Evolutionary conservation across 1,284 basidiomycete genomes (phyloP), one percentile per base, ranked within the genome.

Genomic region (Erythrobasidium hasegawianum): DNA sequence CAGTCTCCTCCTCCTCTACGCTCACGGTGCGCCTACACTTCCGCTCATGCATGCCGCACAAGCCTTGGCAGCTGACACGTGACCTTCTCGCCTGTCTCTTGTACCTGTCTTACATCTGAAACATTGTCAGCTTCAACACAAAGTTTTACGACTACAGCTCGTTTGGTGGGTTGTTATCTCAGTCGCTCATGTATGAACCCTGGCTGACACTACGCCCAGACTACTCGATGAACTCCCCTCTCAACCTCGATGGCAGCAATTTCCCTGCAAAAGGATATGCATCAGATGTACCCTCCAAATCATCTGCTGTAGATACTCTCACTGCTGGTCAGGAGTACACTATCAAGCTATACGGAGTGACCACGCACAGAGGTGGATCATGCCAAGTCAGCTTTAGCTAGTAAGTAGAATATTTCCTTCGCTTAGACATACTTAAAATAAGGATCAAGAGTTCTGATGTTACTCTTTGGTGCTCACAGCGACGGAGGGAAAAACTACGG

Each of bases 211-310:
- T 5, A 24, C 5, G 26, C 45, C 5, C 43, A 47, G 62, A 65
- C 56, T 65, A 65, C 22, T 57, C 55, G 11, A 65, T 65, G 62
- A 65, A 55, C 18, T 26, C 16, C 20, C 56, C 62, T 52, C 56
- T 65, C 1, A 24, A 24, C 20, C 39, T 38, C 24, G 62, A 65
- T 58, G 62, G 62, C 11, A 64, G 61, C 38, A 64, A 64, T 24
- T 64, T 45, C 43, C 53, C 61, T 18, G 49, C 45, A 45, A 64
- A 64, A 50, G 61, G 61, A 14, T 64, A 64, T 33, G 39, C 49
- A 3, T 20, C 22, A 22, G 61, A 64, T 38, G 61, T 64, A 24
- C 52, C 61, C 43, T 39, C 24, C 9, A 50, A 33, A 39, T 57
- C 53, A 24, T 39, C 41, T 2, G 55, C 62, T 27, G 56, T 58